phyloP scores from a whole-genome alignment of 176 grass and related monocot genomes.

The Eleusine coracana region DNA sequence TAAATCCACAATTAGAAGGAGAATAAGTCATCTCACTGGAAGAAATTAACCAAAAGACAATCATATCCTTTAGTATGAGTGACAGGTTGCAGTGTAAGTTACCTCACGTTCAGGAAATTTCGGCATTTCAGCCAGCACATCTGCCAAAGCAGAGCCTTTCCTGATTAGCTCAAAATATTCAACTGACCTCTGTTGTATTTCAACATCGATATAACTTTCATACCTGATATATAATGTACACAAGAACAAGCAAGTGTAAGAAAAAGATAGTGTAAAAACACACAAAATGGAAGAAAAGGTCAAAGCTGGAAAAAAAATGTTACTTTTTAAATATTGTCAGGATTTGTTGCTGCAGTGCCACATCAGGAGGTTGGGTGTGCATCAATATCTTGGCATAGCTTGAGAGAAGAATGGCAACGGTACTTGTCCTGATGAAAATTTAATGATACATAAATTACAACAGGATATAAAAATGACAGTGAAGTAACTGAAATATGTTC shows the following conservation, averaged over 20 bases:
- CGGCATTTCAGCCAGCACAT: slow-evolving; percentile 98
- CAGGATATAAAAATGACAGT: slow-evolving; percentile 15
- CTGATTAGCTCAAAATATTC: slow-evolving; percentile 94
- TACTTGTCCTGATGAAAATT: slow-evolving; percentile 74
- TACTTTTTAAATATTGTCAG: slow-evolving; percentile 90
- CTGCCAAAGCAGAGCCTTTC: slow-evolving; percentile 86
- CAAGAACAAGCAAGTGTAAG: not conserved
- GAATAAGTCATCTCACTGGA: slow-evolving; percentile 11
- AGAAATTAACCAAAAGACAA: slow-evolving; percentile 27
- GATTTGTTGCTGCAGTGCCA: slow-evolving; percentile 91
- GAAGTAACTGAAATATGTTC: slow-evolving; percentile 33
- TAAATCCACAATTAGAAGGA: slow-evolving; percentile 33
- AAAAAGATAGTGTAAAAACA: slow-evolving; percentile 1
- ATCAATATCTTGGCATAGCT: slow-evolving; percentile 96
- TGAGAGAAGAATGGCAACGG: slow-evolving; percentile 95
- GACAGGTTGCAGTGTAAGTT: slow-evolving; percentile 9
- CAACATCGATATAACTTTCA: slow-evolving; percentile 96
- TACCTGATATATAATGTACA: slow-evolving; percentile 60
- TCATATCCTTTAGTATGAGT: not conserved
- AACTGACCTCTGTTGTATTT: slow-evolving; percentile 97
- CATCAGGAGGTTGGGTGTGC: slow-evolving; percentile 87
- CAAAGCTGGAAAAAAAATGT: slow-evolving; percentile 33
- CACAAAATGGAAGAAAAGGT: slow-evolving; percentile 29
- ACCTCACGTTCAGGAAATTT: slow-evolving; percentile 98
- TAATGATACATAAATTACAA: slow-evolving; percentile 26